These are phyloP conservation scores for Colletotrichum sp. DNA, from an alignment of 2,329 filamentous ascomycete species.

Conservation along the genomic window DNA sequence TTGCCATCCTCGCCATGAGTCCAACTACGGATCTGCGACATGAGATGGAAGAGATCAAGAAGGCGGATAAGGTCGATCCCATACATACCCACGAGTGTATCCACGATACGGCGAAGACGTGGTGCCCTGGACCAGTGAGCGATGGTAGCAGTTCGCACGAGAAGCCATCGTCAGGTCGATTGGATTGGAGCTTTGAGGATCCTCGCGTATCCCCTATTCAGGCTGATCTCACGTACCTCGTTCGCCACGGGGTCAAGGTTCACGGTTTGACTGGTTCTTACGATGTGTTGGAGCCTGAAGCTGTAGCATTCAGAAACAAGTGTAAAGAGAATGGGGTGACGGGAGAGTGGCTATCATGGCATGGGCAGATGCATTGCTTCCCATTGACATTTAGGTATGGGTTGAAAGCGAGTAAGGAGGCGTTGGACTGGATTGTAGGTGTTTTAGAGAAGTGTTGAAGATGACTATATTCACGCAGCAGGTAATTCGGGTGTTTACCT, in stretches of 20 bases:
- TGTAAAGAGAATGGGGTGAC: slow-evolving; percentile 45
- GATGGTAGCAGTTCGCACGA: not conserved
- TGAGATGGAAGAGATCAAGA: slow-evolving; percentile 19
- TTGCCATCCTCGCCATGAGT: slow-evolving; percentile 40
- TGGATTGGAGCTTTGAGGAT: slow-evolving; percentile 36
- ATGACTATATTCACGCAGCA: rapidly evolving
- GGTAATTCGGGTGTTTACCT: rapidly evolving
- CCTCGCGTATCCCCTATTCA: slow-evolving; percentile 53
- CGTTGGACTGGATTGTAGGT: slow-evolving; percentile 49
- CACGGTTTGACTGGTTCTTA: slow-evolving; percentile 57
- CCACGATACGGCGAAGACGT: slow-evolving; percentile 26
- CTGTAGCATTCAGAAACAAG: slow-evolving; percentile 49
- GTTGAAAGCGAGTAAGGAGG: slow-evolving; percentile 50
- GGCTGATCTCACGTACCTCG: slow-evolving; percentile 39
- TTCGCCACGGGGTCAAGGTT: slow-evolving; percentile 43
- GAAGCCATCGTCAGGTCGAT: too few relatives aligned
- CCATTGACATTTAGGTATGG: slow-evolving; percentile 54
- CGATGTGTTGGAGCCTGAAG: slow-evolving; percentile 60
- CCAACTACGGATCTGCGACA: slow-evolving; percentile 46
- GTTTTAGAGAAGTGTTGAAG: not conserved
- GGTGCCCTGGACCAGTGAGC: slow-evolving; percentile 20
- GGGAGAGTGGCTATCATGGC: slow-evolving; percentile 64
- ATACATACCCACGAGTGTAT: slow-evolving; percentile 26
- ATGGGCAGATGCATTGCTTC: slow-evolving; percentile 66
- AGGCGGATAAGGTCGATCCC: slow-evolving; percentile 26